Conservation (phyloP, 768 basidiomycete species). For the Calocera cornea region DNA sequence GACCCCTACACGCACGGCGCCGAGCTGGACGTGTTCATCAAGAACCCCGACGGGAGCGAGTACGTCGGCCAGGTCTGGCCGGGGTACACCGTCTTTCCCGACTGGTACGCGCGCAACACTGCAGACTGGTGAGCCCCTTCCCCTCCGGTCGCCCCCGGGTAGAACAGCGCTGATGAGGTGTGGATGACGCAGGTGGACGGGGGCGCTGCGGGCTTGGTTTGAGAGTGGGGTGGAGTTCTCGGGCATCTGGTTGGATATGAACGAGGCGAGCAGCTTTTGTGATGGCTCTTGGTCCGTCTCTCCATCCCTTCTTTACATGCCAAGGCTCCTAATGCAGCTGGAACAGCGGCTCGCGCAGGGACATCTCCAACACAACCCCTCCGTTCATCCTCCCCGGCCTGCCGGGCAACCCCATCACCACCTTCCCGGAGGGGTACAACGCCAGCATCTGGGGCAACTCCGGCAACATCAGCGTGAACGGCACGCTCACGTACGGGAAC, state of each 20-base stretch:
- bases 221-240: constrained; percentile 14
- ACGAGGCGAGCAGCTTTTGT: neutral
- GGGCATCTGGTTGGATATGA: constrained; percentile 16
- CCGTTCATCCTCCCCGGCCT: constrained; percentile 47
- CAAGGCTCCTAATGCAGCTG: no score
- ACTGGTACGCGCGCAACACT: constrained; percentile 17
- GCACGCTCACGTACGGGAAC: constrained; percentile 40
- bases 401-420: constrained; percentile 38
- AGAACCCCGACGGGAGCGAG: constrained; percentile 21
- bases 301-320: no score
- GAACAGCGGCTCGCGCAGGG: constrained; percentile 41
- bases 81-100: constrained; percentile 17
- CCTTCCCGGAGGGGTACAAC: constrained; percentile 68
- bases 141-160: no score
- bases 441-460: constrained; percentile 48
- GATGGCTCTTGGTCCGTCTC: no score
- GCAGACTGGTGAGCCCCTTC: constrained; percentile 6
- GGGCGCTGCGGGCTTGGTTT: constrained; percentile 16
- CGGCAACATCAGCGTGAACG: constrained; percentile 63
- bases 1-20: constrained; percentile 18
- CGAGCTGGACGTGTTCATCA: constrained; percentile 21
- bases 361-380: constrained; percentile 40
- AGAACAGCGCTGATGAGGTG: no score
- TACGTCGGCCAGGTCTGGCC: constrained; percentile 24
- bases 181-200: constrained; percentile 16